Evolutionary conservation across 2,329 filamentous ascomycete genomes (phyloP).

Genomic region (Sporothrix pallida): DNA sequence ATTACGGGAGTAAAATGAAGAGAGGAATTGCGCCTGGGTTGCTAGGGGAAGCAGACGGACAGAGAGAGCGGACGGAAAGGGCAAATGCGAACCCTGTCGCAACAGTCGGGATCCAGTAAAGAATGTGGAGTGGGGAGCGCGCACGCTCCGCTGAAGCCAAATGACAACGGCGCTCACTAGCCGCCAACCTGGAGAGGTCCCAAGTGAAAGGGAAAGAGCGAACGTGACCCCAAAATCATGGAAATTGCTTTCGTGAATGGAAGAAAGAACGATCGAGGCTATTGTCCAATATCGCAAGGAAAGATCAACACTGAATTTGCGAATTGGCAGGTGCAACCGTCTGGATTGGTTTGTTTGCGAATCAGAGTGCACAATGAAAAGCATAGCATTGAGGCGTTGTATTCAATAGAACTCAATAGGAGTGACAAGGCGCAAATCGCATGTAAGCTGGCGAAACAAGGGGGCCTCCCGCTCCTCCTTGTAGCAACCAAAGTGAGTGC

Average conservation of each 20-base stretch:
- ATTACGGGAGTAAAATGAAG: constrained; percentile 5
- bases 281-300: background rate
- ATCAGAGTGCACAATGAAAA: background rate
- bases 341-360: background rate
- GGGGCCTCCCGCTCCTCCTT: background rate
- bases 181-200: constrained; percentile 5
- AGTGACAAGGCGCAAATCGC: background rate
- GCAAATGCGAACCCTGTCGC: constrained; percentile 8
- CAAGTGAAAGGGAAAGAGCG: constrained; percentile 24
- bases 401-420: too few species aligned
- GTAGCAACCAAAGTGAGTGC: constrained; percentile 21
- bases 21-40: constrained; percentile 26
- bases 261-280: background rate
- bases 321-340: background rate
- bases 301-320: background rate
- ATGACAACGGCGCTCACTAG: background rate
- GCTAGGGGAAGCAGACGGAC: constrained; percentile 27
- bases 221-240: constrained; percentile 4
- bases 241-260: background rate
- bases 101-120: background rate
- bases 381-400: too few species aligned
- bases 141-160: background rate
- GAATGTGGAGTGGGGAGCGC: constrained; percentile 29
- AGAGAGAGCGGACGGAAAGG: background rate
- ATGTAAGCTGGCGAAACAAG: constrained; percentile 22